phyloP scores from a whole-genome alignment of 2,329 filamentous ascomycete species.

The Tolypocladium endophyticum region DNA sequence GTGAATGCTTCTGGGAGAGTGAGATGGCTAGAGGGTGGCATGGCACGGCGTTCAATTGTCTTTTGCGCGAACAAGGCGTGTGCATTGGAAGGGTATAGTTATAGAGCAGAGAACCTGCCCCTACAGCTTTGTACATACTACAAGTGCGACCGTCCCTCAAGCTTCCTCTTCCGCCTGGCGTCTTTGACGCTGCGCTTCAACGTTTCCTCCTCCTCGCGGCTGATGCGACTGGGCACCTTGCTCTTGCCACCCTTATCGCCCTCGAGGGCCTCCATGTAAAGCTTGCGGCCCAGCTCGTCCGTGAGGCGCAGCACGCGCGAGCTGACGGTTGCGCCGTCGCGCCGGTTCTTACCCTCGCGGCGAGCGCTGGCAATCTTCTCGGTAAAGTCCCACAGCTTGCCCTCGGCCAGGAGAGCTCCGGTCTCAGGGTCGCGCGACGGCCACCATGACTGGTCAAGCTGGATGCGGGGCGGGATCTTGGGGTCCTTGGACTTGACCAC shows the following conservation, averaged over 20 bases:
- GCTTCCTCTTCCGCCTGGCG: slow-evolving; percentile 34
- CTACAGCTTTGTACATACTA: slow-evolving; percentile 13
- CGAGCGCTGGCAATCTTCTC: slow-evolving; percentile 75
- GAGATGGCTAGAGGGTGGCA: not conserved
- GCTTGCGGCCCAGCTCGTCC: slow-evolving; percentile 57
- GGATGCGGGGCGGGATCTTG: slow-evolving; percentile 51
- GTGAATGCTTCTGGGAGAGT: not conserved
- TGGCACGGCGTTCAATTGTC: not conserved
- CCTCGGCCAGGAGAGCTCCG: slow-evolving; percentile 54
- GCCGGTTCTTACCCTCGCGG: slow-evolving; percentile 87
- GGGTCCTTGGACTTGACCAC: slow-evolving; percentile 58
- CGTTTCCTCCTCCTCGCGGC: slow-evolving; percentile 36
- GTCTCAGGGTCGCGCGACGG: slow-evolving; percentile 54
- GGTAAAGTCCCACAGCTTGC: slow-evolving; percentile 83
- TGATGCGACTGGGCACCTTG: slow-evolving; percentile 32
- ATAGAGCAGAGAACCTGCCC: not conserved
- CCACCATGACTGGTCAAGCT: slow-evolving; percentile 65
- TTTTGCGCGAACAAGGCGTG: not conserved
- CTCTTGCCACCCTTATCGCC: slow-evolving; percentile 24
- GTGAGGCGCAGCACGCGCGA: slow-evolving; percentile 69
- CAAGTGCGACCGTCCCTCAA: slow-evolving; percentile 41
- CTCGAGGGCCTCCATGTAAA: slow-evolving; percentile 52
- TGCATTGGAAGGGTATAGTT: not conserved
- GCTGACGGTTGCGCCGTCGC: slow-evolving; percentile 85
- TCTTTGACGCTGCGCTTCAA: slow-evolving; percentile 33